Evolutionary conservation across 805 yeast species (phyloP).

Genomic region (Diddensiella transvaalensis): DNA sequence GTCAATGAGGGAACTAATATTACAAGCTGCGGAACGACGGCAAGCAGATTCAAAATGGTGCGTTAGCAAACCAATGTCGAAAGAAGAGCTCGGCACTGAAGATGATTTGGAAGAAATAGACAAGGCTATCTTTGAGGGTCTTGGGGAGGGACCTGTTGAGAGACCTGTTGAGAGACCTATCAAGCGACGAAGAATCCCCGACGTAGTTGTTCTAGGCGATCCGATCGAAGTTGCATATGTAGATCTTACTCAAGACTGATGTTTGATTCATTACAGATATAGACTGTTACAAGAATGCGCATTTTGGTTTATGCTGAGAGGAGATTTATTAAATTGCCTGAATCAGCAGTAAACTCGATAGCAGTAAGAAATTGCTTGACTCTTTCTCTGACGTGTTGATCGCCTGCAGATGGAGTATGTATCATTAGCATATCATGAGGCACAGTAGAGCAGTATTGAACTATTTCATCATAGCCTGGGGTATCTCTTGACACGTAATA

Average conservation of each 20-base stretch:
- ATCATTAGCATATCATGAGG: not conserved
- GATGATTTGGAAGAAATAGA: slow-evolving; percentile 9
- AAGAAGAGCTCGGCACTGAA: slow-evolving; percentile 15
- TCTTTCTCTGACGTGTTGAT: not conserved
- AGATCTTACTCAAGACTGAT: not conserved
- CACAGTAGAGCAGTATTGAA: not conserved
- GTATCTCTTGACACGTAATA: not conserved
- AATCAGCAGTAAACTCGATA: not conserved
- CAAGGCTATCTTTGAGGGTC: not conserved
- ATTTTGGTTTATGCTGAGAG: too few species aligned
- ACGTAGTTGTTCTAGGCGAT: not conserved
- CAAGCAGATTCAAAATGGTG: slow-evolving; percentile 26
- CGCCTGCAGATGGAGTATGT: not conserved
- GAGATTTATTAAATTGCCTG: not conserved
- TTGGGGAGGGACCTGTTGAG: not conserved
- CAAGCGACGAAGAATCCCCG: not conserved
- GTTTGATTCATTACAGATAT: not conserved
- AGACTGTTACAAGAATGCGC: not conserved
- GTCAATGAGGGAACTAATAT: slow-evolving; percentile 43
- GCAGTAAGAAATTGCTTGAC: not conserved
- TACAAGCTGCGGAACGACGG: slow-evolving; percentile 64
- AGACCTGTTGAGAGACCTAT: not conserved
- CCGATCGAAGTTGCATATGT: not conserved
- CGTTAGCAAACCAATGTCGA: slow-evolving; percentile 12
- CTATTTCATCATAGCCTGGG: not conserved